Percentiles rank a stretch among this genome's conserved stretches.
phyloP scores from a whole-genome alignment of 768 basidiomycete genomes.

The Flagelloscypha sp. region DNA sequence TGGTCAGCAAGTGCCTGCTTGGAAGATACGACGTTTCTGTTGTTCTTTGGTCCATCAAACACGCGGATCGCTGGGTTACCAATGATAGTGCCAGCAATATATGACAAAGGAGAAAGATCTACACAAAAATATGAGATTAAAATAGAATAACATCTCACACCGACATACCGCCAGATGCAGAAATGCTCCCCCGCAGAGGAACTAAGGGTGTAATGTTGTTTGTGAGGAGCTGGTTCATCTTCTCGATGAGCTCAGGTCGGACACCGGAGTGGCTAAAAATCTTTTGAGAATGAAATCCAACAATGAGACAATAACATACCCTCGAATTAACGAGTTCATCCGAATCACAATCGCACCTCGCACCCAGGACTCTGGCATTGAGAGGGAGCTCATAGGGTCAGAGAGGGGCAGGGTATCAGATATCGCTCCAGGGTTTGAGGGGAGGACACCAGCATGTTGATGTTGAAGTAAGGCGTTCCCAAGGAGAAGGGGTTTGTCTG shows the following conservation, averaged over 20 bases:
- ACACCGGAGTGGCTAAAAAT: conserved; percentile 87
- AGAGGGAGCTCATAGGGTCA: conserved; percentile 57
- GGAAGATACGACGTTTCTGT: conserved; percentile 45
- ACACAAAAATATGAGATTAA: conserved; percentile 6
- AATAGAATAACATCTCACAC: not conserved
- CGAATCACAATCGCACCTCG: conserved; percentile 81
- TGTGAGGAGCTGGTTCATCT: conserved; percentile 64
- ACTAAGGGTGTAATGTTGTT: conserved; percentile 73
- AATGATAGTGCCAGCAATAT: conserved; percentile 73
- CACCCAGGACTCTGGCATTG: conserved; percentile 85
- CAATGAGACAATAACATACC: no score
- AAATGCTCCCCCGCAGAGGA: conserved; percentile 77
- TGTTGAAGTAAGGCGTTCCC: conserved; percentile 82
- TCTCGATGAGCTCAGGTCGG: conserved; percentile 70
- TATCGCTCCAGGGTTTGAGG: conserved; percentile 41
- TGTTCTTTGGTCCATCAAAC: conserved; percentile 43
- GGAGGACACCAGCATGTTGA: conserved; percentile 68
- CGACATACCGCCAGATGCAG: conserved; percentile 67
- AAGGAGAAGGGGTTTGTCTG: conserved; percentile 61
- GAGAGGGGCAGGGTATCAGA: conserved; percentile 56
- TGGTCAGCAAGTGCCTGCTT: conserved; percentile 51
- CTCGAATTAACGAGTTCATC: conserved; percentile 83
- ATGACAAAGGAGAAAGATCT: conserved; percentile 77
- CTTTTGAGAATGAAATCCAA: no score
- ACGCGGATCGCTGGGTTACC: conserved; percentile 77